Evolutionary conservation across 371 early-diverging fungal genomes (phyloP), one percentile per base, ranked within the genome.

Genomic region (Caulochytrium protostelioides): DNA sequence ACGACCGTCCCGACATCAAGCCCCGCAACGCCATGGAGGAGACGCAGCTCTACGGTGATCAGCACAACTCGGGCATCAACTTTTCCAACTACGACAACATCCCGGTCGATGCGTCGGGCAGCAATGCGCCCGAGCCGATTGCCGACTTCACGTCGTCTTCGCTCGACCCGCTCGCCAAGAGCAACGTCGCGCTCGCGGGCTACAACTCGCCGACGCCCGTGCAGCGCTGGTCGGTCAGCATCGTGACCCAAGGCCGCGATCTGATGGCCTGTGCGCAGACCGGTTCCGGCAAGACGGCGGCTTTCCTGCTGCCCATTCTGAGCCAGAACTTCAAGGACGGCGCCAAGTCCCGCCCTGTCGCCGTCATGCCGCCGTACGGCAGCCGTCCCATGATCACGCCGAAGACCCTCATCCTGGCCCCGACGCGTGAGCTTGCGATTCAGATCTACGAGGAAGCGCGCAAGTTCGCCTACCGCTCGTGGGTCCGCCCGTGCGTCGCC

Each of bases 71-170:
- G 16, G 94, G 94, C 13, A 90, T 92, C 57, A 90, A 92, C 60
- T 92, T 92, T 73, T 82, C 83, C 35, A 85, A 83, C 46, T 94
- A 94, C 56, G 82, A 87, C 35, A 79, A 85, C 53, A 94, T 94
- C 35, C 95, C 95, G 6, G 91, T 89, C 25, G 86, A 90, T 35
- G 79, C 77, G 3, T 76, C 75, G 9, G 91, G 92, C 13, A 54
- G 64, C 35, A 59, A 79, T 38, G 70, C 71, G 6, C 82, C 85
- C 10, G 67, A 70, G 41, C 62, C 76, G 9, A 72, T 85, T 32
- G 35, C 33, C 27, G 39, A 49, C 68, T 70, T 86, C 68, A 57
- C 50, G 10, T 63, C 63, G 35, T 65, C 76, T 12, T 47, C 41
- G 20, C 54, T 95, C 38, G 86, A 90, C 54, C 59, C 70, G 14